Evolutionary conservation across 805 yeast genomes (phyloP), one percentile per base, ranked within the genome.

Genomic region (Candida qinlingensis): DNA sequence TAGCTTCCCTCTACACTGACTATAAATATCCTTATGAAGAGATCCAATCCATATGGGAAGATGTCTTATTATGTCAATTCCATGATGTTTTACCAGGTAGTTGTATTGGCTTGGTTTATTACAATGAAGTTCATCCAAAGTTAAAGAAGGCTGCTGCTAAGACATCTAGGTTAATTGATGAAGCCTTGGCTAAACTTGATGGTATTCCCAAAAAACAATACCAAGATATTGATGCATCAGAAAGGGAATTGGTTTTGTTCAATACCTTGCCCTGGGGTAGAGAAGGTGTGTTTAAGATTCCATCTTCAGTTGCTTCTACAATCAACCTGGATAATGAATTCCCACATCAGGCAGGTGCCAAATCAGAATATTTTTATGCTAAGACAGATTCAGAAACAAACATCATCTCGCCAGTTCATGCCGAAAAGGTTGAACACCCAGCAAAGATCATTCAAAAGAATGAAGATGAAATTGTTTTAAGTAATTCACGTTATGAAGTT

Each of bases 11-110:
- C 6, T 38, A 39, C 6, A 68, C 75, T 31, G 59, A 70, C 1
- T 92, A 83, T 65, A 70, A 69, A 49, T 92, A 92, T 63, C 99
- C 99, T 3, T 71, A 75, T 33, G 69, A 75, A 37, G 77, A 82
- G 50, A 74, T 92, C 40, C 81, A 83, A 53, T 74, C 69, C 2
- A 65, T 92, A 52, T 92, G 99, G 99, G 92, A 89, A 64, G 82
- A 87, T 65, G 80, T 92, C 25, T 80, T 90, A 52, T 71, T 94
- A 48, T 90, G 96, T 63, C 98, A 92, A 64, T 92, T 92, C 71
- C 99, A 92, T 66, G 99, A 92, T 70, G 97, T 92, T n/a, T 74
- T 94, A 45, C 99, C 99, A 2, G 99, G 99, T 3, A 85, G 96
- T 6, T 88, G 96, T 67, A 92, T 92, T 59, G 96, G 89, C 53